Base-by-base conservation (phyloP, 495 filamentous ascomycete species). In the Annulohypoxylon bovei region DNA sequence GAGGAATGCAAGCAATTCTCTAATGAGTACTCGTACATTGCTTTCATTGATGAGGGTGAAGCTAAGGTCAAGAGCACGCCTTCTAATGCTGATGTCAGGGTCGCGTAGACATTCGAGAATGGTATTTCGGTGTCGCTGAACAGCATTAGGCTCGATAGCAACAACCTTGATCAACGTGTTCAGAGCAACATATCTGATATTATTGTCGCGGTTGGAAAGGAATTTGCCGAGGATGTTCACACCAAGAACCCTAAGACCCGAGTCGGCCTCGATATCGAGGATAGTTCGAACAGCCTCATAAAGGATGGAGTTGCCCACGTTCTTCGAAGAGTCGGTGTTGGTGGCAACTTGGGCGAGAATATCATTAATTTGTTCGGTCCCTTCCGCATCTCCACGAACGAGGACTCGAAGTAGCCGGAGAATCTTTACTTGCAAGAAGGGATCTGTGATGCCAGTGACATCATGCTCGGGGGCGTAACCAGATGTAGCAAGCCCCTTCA, bases 191-290 rank as follows among this genome's bases (percentile, higher is more conserved):
- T 99, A 99, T 74, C 95, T 92, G 76, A 99, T 98, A 75, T 99
- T 99, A 83, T 99, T 99, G 81, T 99, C 95, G 77, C 94, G 92
- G 80, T 99, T 99, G 6, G 93, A 89, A 59, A 99, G 81, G 83
- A 99, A 99, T 77, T 98, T 99, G 75, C 95, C 95, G 7, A 99
- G 88, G 59, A 99, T 99, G 75, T 99, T 99, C 70, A 99, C 95
- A 76, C 95, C 95, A 46, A 99, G 84, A 8, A 98, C 96, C 37
- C 96, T 85, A 64, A 98, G 80, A 7, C 96, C 94, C 8, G 95
- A 95, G 77, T 99, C 95, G 6, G 95, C 96, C 78, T 99, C 95
- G 67, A 99, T 98, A 71, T 99, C 95, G 33, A 99, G 88, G 67
- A 99, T 99, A 0, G 95, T 98, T 37, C 96, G 89, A 28, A 99